Evolutionary conservation across 2,329 filamentous ascomycete species (phyloP), one percentile per base, ranked within the genome.

Genomic region (Colletotrichum sp.): DNA sequence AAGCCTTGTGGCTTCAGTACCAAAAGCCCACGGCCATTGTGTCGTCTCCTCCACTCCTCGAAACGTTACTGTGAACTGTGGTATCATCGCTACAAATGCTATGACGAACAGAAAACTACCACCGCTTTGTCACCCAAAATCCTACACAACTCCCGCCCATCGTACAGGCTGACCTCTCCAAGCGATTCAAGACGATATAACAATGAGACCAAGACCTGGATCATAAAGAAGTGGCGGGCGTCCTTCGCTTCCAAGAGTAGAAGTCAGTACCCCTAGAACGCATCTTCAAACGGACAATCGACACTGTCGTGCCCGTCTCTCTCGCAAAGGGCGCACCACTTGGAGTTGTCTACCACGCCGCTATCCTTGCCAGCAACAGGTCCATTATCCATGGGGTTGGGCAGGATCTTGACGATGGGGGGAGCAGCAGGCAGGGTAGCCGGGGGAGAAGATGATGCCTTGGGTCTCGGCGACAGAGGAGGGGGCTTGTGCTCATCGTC

Each of bases 301-400:
- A 98, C 96, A 82, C 96, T 98, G 85, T 98, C 95, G 83, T 99
- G 97, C 16, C 97, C 97, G 82, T 99, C 97, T 77, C 95, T 92
- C 88, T 99, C 97, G 83, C 97, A 99, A 61, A 99, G 89, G 19
- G 97, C 97, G 85, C 97, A 99, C 97, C 97, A 99, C 86, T 98
- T 98, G 77, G 93, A 91, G 71, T 93, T 92, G 81, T 99, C 95
- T 78, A 96, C 89, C 63, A 95, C 87, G 2, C 94, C 94, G 71
- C 93, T 95, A 79, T 93, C 92, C 86, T 95, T 96, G 69, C 95
- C 95, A 6, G 95, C 93, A 29, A 95, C 90, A 3, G 95, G 93
- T 3, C 92, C 92, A 69, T 89, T 89, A 69, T 93, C 92, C 87
- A 92, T 91, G 9, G 89, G 90, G 80, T 92, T 93, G 6, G 92